Evolutionary conservation across 257 asterid species (phyloP).

Genomic region (Solanum appendiculatum): DNA sequence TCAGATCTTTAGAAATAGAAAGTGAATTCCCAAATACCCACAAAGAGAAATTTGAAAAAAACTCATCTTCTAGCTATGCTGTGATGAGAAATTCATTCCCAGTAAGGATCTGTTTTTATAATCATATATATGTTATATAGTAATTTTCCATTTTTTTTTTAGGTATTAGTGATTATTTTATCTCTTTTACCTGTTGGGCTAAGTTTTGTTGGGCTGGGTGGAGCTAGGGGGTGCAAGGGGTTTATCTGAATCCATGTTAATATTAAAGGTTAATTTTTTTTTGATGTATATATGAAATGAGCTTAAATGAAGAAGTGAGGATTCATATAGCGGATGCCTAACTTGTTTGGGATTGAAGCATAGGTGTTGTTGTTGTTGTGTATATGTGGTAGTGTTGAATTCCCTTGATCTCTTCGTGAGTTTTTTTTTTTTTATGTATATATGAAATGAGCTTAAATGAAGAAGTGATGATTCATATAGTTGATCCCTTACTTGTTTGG

Average conservation of each 20-base stretch:
- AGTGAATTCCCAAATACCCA: constrained; percentile 20
- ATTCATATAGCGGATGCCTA: neutral
- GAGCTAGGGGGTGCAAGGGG: neutral
- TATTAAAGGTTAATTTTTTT: neutral
- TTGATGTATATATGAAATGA: neutral
- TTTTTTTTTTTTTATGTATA: neutral
- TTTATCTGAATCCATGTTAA: neutral
- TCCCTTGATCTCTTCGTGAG: neutral
- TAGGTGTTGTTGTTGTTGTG: neutral
- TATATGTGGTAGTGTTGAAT: neutral
- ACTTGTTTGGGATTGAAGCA: neutral
- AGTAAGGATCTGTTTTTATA: constrained; percentile 21
- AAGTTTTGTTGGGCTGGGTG: neutral
- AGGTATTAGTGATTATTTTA: neutral
- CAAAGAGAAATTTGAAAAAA: constrained; percentile 3
- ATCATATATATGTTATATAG: neutral
- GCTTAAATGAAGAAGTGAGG: neutral
- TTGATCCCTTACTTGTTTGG: neutral
- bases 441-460: neutral
- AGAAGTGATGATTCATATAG: neutral
- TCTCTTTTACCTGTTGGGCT: neutral
- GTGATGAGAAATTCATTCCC: constrained; percentile 36
- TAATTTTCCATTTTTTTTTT: neutral
- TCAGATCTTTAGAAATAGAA: constrained; percentile 29
- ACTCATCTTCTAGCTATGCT: constrained; percentile 3